Base-by-base conservation (phyloP, 2,329 filamentous ascomycete species). In the Penicillium sp. region DNA sequence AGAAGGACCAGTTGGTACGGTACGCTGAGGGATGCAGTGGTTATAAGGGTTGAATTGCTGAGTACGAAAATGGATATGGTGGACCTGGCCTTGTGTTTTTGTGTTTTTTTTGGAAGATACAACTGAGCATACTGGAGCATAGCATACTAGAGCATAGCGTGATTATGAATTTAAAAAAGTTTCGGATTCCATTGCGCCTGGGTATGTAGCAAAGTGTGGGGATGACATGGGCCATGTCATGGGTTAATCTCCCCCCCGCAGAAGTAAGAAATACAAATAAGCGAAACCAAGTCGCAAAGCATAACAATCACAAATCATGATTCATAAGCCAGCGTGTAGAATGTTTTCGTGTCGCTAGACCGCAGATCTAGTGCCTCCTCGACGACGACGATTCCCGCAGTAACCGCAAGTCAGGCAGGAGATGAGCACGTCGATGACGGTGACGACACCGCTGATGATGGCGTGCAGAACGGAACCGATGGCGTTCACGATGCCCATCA, bases 401-500 rank as follows among this genome's bases (percentile, higher is more conserved):
- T 67, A 70, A 24, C 74, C 73, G 63, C 78, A 79, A 28, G 77
- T 80, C 44, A 89, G 71, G 77, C 82, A 89, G 58, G 78, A 78
- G 71, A 89, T 82, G 70, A 89, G 77, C 71, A 87, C 84, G 69
- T 81, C 80, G 71, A 85, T 79, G 72, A 89, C 78, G 52, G 79
- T 72, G 57, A 88, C 84, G 64, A 89, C 73, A 65, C 83, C 87
- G 70, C 79, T 79, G 71, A 90, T 81, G 67, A 90, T 86, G 64
- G 84, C 84, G 58, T 79, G 81, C 47, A 87, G 75, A 72, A 89
- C 82, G 59, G 74, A 69, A 49, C 82, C 86, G 63, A 90, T 84
- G 63, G 81, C 85, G 61, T 83, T 81, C 61, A 90, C 80, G 64
- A 90, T 79, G 65, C 83, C 82, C 80, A 87, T 89, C 56, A 89